Evolutionary conservation across 805 yeast genomes (phyloP).

Genomic region (Candida boleticola): DNA sequence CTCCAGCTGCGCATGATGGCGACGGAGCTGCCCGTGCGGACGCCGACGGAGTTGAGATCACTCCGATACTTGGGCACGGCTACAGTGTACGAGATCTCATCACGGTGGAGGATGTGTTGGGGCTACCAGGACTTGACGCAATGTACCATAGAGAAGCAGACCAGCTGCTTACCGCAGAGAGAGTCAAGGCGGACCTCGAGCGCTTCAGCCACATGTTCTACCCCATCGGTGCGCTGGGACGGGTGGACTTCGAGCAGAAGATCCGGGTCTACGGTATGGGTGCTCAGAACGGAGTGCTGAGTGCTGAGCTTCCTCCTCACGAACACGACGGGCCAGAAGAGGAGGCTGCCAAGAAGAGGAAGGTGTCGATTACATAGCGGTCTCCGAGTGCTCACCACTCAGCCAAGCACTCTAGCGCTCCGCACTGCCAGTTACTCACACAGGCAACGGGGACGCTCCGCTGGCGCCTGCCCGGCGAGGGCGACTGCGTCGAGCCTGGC

Average conservation of each 20-base stretch:
- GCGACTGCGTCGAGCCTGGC: too few relatives aligned
- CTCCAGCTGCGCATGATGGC: background rate
- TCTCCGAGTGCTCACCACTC: too few relatives aligned
- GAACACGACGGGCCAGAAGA: constrained; percentile 13
- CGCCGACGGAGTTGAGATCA: constrained; percentile 19
- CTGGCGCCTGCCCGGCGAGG: too few relatives aligned
- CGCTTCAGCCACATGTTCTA: constrained; percentile 25
- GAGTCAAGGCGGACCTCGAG: constrained; percentile 16
- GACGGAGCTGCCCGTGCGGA: background rate
- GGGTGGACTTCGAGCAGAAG: constrained; percentile 16
- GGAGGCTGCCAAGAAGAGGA: constrained; percentile 10
- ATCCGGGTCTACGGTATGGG: background rate
- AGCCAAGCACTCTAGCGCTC: too few relatives aligned
- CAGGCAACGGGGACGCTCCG: too few relatives aligned
- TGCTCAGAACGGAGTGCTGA: too few relatives aligned
- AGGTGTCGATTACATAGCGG: too few relatives aligned
- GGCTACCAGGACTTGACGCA: constrained; percentile 12
- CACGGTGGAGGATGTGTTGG: constrained; percentile 6
- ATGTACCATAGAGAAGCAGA: constrained; percentile 4
- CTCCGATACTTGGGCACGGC: constrained; percentile 20
- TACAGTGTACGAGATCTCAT: constrained; percentile 20
- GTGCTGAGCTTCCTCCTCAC: too few relatives aligned
- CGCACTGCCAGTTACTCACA: too few relatives aligned
- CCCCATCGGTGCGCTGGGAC: constrained; percentile 20
- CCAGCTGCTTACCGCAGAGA: constrained; percentile 3